Conservation (phyloP, 768 basidiomycete species). For the Galerina sulciceps region DNA sequence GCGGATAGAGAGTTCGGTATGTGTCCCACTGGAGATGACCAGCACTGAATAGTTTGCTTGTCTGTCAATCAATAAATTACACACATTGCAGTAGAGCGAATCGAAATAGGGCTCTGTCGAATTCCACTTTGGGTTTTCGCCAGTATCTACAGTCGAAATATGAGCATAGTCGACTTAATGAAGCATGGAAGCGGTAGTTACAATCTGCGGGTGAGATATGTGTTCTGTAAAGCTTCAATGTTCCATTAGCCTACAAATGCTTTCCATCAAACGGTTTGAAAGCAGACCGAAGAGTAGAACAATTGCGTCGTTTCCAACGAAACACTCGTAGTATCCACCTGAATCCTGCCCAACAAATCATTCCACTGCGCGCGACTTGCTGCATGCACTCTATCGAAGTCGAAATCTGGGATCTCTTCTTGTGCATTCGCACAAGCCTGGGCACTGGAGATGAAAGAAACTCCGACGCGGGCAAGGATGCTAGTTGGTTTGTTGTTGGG, state of each 20-base stretch:
- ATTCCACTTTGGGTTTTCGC: slow-evolving; percentile 67
- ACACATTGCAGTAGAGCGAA: slow-evolving; percentile 71
- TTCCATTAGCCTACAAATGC: neutral
- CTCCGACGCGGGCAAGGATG: slow-evolving; percentile 65
- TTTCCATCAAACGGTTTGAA: neutral
- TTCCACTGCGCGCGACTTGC: slow-evolving; percentile 57
- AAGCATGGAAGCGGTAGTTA: slow-evolving; percentile 30
- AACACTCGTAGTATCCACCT: slow-evolving; percentile 54
- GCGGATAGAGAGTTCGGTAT: slow-evolving; percentile 62
- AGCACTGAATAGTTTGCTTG: neutral
- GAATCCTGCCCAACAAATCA: slow-evolving; percentile 56
- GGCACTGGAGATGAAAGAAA: slow-evolving; percentile 62
- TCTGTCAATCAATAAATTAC: slow-evolving; percentile 10
- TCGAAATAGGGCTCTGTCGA: slow-evolving; percentile 71
- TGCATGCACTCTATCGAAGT: slow-evolving; percentile 52
- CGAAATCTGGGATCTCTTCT: slow-evolving; percentile 60
- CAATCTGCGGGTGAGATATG: slow-evolving; percentile 71
- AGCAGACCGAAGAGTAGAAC: slow-evolving; percentile 62
- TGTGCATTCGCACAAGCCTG: slow-evolving; percentile 68
- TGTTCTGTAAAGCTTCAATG: slow-evolving; percentile 53
- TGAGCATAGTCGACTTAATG: neutral
- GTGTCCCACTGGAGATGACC: slow-evolving; percentile 58
- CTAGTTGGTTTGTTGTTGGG: slow-evolving; percentile 38
- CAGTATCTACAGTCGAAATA: slow-evolving; percentile 46
- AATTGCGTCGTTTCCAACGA: slow-evolving; percentile 52